These are phyloP conservation scores for Nepenthes mirabilis DNA, from an alignment of 148 eudicot species.

Conservation along the genomic window DNA sequence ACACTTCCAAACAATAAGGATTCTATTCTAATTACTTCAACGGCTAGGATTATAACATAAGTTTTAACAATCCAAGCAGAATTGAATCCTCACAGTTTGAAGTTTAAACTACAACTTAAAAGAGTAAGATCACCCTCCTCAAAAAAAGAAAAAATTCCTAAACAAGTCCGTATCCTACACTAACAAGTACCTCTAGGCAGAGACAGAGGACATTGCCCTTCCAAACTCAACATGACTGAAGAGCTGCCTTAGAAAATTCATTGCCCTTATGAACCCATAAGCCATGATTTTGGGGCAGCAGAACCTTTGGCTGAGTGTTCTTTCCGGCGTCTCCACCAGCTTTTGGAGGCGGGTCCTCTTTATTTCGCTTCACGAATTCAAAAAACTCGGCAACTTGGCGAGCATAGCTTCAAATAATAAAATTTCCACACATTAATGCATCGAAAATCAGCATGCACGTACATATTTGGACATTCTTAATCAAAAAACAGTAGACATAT, in stretches of 20 bases:
- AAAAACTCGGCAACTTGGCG: constrained; percentile 85
- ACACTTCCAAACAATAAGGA: too few relatives aligned
- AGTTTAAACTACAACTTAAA: too few relatives aligned
- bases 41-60: too few relatives aligned
- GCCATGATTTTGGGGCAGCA: constrained; percentile 31
- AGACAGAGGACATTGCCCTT: constrained; percentile 34
- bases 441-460: background rate
- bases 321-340: constrained; percentile 17
- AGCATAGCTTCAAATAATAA: constrained; percentile 54
- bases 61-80: too few relatives aligned
- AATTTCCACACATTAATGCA: constrained; percentile 1
- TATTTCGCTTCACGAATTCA: constrained; percentile 67
- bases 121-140: too few relatives aligned
- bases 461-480: background rate
- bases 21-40: too few relatives aligned
- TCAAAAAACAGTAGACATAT: background rate
- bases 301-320: constrained; percentile 17
- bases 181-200: constrained; percentile 11
- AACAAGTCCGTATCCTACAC: background rate
- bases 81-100: too few relatives aligned
- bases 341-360: constrained; percentile 33
- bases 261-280: constrained; percentile 50
- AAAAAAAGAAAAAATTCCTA: too few relatives aligned
- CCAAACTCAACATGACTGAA: constrained; percentile 42
- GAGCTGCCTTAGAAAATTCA: constrained; percentile 30